phyloP scores from a whole-genome alignment of 352 stramenopile species.

The Pythium monospermum region DNA sequence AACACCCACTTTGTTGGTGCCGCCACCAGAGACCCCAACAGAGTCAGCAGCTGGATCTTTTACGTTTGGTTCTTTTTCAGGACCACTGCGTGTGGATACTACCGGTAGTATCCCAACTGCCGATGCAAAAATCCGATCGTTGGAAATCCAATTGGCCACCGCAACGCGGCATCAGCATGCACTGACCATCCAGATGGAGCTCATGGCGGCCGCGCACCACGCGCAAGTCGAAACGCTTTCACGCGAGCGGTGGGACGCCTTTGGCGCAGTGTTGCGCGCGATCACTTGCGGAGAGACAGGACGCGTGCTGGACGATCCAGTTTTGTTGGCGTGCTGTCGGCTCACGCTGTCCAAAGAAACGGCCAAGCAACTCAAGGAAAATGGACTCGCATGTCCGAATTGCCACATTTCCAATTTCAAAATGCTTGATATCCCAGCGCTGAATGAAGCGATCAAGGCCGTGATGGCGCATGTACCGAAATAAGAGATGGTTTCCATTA shows the following conservation, averaged over 20 bases:
- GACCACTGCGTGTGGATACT: background rate
- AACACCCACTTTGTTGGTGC: background rate
- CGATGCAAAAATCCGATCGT: background rate
- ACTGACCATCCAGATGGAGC: slow-evolving; percentile 5
- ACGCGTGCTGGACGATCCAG: slow-evolving; percentile 1
- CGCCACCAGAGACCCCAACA: background rate
- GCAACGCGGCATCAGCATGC: slow-evolving; percentile 3
- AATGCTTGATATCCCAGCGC: background rate
- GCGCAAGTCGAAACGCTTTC: background rate
- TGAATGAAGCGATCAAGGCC: background rate
- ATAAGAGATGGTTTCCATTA: background rate
- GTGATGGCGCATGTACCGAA: slow-evolving; percentile 1
- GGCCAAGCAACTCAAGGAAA: background rate
- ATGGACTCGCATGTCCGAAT: background rate
- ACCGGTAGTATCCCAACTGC: background rate
- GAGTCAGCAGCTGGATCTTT: background rate
- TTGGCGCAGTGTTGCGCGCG: slow-evolving; percentile 1
- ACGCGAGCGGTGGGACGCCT: slow-evolving; percentile 5
- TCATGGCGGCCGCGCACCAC: background rate
- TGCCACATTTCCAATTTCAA: slow-evolving; percentile 3
- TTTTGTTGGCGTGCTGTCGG: slow-evolving; percentile 4
- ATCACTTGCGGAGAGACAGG: slow-evolving; percentile 1
- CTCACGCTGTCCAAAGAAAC: background rate
- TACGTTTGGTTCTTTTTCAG: background rate
- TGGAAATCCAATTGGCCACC: background rate